These are phyloP conservation scores for Xylaria sp. DNA, from an alignment of 2,329 filamentous ascomycete genomes.

Conservation along the genomic window DNA sequence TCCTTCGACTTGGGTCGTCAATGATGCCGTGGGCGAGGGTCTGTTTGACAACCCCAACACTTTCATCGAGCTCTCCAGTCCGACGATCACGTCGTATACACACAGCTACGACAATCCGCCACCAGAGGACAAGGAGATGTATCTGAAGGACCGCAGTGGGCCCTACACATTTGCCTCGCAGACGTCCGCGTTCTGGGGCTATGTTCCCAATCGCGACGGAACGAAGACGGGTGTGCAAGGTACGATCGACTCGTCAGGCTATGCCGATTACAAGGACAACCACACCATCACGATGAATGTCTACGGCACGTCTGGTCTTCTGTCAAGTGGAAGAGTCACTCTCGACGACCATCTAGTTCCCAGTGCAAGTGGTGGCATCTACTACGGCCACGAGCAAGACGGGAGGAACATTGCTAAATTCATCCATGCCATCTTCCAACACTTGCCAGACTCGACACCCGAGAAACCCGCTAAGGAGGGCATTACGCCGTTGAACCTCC, in stretches of 20 bases:
- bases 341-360: constrained; percentile 41
- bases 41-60: constrained; percentile 55
- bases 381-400: constrained; percentile 45
- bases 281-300: constrained; percentile 52
- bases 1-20: constrained; percentile 43
- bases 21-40: constrained; percentile 43
- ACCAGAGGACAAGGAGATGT: constrained; percentile 39
- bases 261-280: constrained; percentile 35
- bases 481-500: constrained; percentile 45
- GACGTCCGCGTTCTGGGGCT: constrained; percentile 49
- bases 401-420: constrained; percentile 45
- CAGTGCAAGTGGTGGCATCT: constrained; percentile 38
- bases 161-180: constrained; percentile 50
- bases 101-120: constrained; percentile 43
- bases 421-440: constrained; percentile 45
- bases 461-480: constrained; percentile 31
- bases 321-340: constrained; percentile 42
- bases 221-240: constrained; percentile 44
- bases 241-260: constrained; percentile 46
- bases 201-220: constrained; percentile 39
- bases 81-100: constrained; percentile 41
- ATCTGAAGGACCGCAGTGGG: constrained; percentile 44
- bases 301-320: constrained; percentile 51
- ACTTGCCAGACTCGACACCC: constrained; percentile 32
- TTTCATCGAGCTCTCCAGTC: constrained; percentile 43